A percentile compares a stretch with the other conserved stretches of the same genome.
These are phyloP conservation scores for Phaeosphaeria sp. DNA, from an alignment of 2,329 filamentous ascomycete species.

Conservation along the genomic window DNA sequence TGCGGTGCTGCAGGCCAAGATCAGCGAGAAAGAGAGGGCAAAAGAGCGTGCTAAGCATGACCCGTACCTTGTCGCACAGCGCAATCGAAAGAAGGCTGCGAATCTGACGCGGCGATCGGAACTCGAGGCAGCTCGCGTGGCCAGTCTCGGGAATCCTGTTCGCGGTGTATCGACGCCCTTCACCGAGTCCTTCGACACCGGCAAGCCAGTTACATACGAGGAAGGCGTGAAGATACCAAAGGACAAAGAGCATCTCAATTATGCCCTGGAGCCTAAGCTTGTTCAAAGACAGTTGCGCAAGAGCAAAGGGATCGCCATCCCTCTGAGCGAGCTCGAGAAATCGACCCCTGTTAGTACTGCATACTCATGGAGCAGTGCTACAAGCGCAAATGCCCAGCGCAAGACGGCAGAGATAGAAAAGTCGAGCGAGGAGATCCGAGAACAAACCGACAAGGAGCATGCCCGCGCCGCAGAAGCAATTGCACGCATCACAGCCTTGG, in stretches of 20 bases:
- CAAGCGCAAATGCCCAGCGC: constrained; percentile 7
- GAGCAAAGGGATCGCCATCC: constrained; percentile 72
- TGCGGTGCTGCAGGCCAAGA: constrained; percentile 64
- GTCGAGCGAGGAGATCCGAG: constrained; percentile 30
- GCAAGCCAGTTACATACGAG: constrained; percentile 43
- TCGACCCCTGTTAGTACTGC: not conserved
- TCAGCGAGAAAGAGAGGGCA: constrained; percentile 46
- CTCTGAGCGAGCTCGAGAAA: constrained; percentile 42
- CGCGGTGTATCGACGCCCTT: constrained; percentile 82
- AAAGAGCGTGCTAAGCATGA: constrained; percentile 73
- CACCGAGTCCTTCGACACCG: constrained; percentile 78
- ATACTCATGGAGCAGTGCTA: constrained; percentile 13
- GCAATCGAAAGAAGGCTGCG: constrained; percentile 81
- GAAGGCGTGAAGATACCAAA: constrained; percentile 31
- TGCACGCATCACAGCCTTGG: constrained; percentile 77
- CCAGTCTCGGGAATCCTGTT: constrained; percentile 77
- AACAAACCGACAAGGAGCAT: constrained; percentile 55
- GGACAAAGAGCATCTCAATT: constrained; percentile 67
- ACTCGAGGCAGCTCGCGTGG: constrained; percentile 69
- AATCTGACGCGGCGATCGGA: constrained; percentile 78
- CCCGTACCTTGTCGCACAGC: constrained; percentile 82
- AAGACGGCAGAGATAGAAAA: constrained; percentile 9
- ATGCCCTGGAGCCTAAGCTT: constrained; percentile 73
- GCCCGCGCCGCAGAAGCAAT: constrained; percentile 77
- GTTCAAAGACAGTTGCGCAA: constrained; percentile 70